Evolutionary conservation across 805 yeast species (phyloP).

Genomic region (Zygotorulaspora sp.): DNA sequence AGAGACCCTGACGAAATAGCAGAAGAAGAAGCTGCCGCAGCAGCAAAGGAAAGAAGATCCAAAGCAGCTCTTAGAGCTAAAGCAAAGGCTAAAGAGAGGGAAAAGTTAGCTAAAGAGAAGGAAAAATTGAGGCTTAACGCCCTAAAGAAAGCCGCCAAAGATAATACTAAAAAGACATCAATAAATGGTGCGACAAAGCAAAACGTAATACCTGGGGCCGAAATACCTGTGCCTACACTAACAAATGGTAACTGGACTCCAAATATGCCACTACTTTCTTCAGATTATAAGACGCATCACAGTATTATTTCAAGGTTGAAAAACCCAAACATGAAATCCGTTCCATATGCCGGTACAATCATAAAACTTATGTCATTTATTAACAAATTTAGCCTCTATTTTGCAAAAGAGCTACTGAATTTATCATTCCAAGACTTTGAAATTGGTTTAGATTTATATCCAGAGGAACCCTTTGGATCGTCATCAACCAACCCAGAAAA

Average conservation of each 20-base stretch:
- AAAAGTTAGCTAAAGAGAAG: constrained; percentile 12
- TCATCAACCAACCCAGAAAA: constrained; percentile 15
- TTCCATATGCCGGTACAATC: constrained; percentile 30
- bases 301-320: constrained; percentile 18
- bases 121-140: constrained; percentile 7
- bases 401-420: constrained; percentile 22
- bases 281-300: constrained; percentile 20
- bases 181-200: constrained; percentile 1
- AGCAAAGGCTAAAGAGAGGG: constrained; percentile 13
- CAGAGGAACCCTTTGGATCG: constrained; percentile 16
- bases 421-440: constrained; percentile 33
- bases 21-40: constrained; percentile 17
- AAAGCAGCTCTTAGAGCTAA: constrained; percentile 13
- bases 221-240: constrained; percentile 23
- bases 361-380: constrained; percentile 31
- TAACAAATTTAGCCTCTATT: constrained; percentile 26
- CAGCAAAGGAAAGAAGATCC: constrained; percentile 10
- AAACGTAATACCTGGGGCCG: constrained; percentile 6
- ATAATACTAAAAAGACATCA: constrained; percentile 4
- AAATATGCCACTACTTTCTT: constrained; percentile 22
- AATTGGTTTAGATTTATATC: constrained; percentile 28
- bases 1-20: constrained; percentile 16
- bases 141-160: constrained; percentile 7
- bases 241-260: constrained; percentile 29
- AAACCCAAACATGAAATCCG: constrained; percentile 21